Evolutionary conservation across 352 stramenopile genomes (phyloP), one percentile per base, ranked within the genome.

Genomic region (Globisporangium canariense): DNA sequence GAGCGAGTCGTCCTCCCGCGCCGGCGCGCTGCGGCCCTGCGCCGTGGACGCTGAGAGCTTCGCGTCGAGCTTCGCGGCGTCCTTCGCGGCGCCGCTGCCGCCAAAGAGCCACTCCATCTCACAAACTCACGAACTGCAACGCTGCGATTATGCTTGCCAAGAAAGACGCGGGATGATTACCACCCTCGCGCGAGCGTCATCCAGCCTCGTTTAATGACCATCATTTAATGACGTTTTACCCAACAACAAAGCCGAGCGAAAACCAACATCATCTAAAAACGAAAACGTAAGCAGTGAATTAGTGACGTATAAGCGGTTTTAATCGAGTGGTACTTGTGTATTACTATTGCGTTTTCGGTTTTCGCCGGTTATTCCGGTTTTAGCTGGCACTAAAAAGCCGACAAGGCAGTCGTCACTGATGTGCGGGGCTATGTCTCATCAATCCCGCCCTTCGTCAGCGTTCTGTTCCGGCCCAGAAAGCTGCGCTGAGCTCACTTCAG

Each of bases 31-130:
- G 53, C 85, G 81, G 4, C 85, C 85, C 50, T 87, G 77, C 0
- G 78, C 53, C 0, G 70, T 89, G 18, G 80, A 90, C 16, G 68
- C 68, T 6, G 80, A 88, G 49, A 91, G 70, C 60, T 78, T 83
- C 4, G 70, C 77, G 51, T 75, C 69, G 47, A 80, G 63, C 22
- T 62, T 74, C 46, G 74, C 68, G 9, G 66, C 22, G 20, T 58
- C 54, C 14, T 69, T 43, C 13, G 64, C 49, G 6, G 53, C 13
- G 2, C 22, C 20, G 20, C 53, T 50, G 16, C 64, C 50, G 3
- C 75, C 77, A 49, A 91, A 90, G 2, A 90, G 67, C 83, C 83
- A 91, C 51, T 91, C 78, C 83, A 91, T 58, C 18, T 28, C n/a
- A 22, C 4, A 11, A n/a, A 8, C 32, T 36, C 30, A 1, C 25